A percentile compares a stretch with the other conserved stretches of the same genome.
These are phyloP conservation scores for Metarhizium anisopliae DNA, from an alignment of 2,329 filamentous ascomycete species.

Conservation along the genomic window DNA sequence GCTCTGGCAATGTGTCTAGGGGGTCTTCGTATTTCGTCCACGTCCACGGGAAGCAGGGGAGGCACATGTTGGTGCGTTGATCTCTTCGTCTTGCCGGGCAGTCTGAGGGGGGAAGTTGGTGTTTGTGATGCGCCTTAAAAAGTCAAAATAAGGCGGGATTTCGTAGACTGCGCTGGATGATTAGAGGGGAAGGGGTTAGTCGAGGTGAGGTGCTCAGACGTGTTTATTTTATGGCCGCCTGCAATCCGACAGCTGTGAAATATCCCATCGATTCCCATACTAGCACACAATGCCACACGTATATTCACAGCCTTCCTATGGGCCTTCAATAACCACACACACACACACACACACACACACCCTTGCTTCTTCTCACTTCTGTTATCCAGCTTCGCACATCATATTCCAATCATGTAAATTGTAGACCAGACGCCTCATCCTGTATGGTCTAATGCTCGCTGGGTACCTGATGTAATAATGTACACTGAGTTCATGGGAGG, in stretches of 20 bases:
- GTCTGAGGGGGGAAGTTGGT: not conserved
- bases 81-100: not conserved
- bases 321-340: not conserved
- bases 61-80: conserved; percentile 33
- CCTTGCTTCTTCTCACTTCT: not conserved
- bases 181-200: not conserved
- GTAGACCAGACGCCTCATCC: conserved; percentile 25
- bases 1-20: conserved; percentile 26
- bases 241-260: not conserved
- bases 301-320: not conserved
- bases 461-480: conserved; percentile 38
- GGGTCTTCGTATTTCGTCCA: conserved; percentile 37
- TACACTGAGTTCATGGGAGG: conserved; percentile 42
- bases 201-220: not conserved
- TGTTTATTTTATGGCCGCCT: not conserved
- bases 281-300: not conserved
- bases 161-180: not conserved
- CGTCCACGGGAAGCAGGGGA: conserved; percentile 43
- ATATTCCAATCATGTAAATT: conserved; percentile 14
- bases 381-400: not conserved
- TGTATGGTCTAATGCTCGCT: conserved; percentile 37
- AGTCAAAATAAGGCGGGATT: not conserved
- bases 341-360: not conserved
- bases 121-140: not conserved
- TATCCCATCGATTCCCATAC: not conserved